These are phyloP conservation scores for Penicillium psychrosexuale DNA, from an alignment of 2,329 filamentous ascomycete species.

Conservation along the genomic window DNA sequence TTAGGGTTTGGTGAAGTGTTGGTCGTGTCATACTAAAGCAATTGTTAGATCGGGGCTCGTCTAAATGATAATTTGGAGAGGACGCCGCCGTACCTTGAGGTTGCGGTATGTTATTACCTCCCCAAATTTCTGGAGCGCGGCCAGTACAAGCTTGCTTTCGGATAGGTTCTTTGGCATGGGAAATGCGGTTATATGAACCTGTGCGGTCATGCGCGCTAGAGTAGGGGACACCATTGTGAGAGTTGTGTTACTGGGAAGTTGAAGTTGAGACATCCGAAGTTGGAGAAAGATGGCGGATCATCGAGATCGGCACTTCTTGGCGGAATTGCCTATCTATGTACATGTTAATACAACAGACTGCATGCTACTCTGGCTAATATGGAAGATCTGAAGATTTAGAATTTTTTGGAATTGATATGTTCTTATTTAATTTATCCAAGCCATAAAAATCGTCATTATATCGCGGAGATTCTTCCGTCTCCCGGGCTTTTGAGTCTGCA, in stretches of 20 bases:
- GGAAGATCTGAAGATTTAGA: neutral
- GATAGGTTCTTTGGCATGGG: constrained; percentile 29
- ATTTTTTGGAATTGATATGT: neutral
- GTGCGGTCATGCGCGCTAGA: constrained; percentile 15
- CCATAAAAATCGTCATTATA: constrained; percentile 8
- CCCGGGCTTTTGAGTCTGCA: neutral
- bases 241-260: neutral
- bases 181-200: constrained; percentile 32
- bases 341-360: neutral
- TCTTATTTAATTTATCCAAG: constrained; percentile 8
- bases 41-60: neutral
- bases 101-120: constrained; percentile 41
- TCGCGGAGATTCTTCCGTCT: constrained; percentile 6
- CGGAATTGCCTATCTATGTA: neutral
- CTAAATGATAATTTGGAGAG: neutral
- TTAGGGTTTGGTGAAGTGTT: constrained; percentile 21
- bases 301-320: constrained; percentile 14
- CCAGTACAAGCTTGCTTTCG: constrained; percentile 37
- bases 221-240: constrained; percentile 13
- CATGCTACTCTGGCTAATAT: neutral
- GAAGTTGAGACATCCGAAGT: neutral
- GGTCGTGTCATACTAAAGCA: constrained; percentile 30
- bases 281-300: constrained; percentile 14
- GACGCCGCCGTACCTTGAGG: constrained; percentile 27
- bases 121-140: constrained; percentile 41